Evolutionary conservation across 2,329 filamentous ascomycete species (phyloP).

Genomic region (Sporothrix pallida): DNA sequence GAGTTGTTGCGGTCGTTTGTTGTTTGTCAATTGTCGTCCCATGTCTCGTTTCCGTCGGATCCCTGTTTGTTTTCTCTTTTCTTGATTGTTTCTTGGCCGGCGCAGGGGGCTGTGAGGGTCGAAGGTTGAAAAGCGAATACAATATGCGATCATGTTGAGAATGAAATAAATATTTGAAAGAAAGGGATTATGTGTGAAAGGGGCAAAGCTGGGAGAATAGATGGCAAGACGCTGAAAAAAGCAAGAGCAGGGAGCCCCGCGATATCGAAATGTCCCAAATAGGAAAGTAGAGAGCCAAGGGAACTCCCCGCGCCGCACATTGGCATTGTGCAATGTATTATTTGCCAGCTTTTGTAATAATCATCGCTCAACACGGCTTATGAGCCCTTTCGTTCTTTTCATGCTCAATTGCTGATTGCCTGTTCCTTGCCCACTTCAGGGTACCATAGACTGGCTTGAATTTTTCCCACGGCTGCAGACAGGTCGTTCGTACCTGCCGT

Average conservation of each 20-base stretch:
- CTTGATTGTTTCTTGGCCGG: not conserved
- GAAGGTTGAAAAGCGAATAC: not conserved
- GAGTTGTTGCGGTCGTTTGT: not conserved
- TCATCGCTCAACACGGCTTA: not conserved
- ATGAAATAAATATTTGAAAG: not conserved
- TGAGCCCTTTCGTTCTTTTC: not conserved
- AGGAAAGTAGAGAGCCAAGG: conserved; percentile 10
- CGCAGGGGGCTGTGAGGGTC: not conserved
- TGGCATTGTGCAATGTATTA: not conserved
- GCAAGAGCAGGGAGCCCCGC: not conserved
- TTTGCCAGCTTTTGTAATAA: not conserved
- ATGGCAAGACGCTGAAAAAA: not conserved
- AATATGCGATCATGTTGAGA: not conserved
- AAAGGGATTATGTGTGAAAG: not conserved
- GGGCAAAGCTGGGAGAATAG: not conserved
- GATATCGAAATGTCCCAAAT: not conserved
- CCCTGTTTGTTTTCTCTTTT: not conserved
- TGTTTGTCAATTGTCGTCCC: not conserved
- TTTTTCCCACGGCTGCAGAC: conserved; percentile 20
- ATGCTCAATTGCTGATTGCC: not conserved
- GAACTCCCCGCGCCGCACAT: conserved; percentile 3
- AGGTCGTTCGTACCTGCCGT: conserved; percentile 27
- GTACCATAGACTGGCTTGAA: conserved; percentile 15
- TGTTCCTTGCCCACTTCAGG: not conserved
- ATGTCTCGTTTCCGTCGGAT: conserved; percentile 11